These are phyloP conservation scores for Platismatia glauca DNA, from an alignment of 495 filamentous ascomycete genomes.

Conservation along the genomic window DNA sequence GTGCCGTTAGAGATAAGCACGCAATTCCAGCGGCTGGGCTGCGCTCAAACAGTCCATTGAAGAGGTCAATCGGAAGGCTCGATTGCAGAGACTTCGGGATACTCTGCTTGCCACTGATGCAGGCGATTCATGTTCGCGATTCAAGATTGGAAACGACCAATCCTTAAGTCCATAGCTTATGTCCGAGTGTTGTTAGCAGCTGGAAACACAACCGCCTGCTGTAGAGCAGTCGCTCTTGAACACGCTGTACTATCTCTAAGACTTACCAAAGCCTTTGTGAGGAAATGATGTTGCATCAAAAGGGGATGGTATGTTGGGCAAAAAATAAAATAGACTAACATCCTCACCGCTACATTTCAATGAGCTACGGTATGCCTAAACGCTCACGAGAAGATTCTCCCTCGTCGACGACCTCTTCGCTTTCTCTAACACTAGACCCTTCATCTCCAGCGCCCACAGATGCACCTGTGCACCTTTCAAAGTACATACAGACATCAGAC, in stretches of 20 bases:
- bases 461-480: slow-evolving; percentile 17
- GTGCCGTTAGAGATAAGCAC: slow-evolving; percentile 47
- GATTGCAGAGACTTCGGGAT: neutral
- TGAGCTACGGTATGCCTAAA: slow-evolving; percentile 49
- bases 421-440: slow-evolving; percentile 21
- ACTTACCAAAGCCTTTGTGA: neutral
- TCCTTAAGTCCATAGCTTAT: neutral
- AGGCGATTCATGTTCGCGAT: neutral
- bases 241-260: too few species aligned
- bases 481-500: slow-evolving; percentile 25
- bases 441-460: slow-evolving; percentile 24
- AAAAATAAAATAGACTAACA: neutral
- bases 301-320: neutral
- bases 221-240: too few species aligned
- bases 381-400: slow-evolving; percentile 47
- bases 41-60: slow-evolving; percentile 34
- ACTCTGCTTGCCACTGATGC: neutral
- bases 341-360: slow-evolving; percentile 1
- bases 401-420: slow-evolving; percentile 22
- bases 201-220: neutral
- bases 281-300: neutral
- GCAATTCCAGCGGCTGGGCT: slow-evolving; percentile 28
- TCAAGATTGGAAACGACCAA: neutral
- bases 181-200: neutral
- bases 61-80: neutral